These are phyloP conservation scores for Russula compacta DNA, from an alignment of 768 basidiomycete genomes.

Conservation along the genomic window DNA sequence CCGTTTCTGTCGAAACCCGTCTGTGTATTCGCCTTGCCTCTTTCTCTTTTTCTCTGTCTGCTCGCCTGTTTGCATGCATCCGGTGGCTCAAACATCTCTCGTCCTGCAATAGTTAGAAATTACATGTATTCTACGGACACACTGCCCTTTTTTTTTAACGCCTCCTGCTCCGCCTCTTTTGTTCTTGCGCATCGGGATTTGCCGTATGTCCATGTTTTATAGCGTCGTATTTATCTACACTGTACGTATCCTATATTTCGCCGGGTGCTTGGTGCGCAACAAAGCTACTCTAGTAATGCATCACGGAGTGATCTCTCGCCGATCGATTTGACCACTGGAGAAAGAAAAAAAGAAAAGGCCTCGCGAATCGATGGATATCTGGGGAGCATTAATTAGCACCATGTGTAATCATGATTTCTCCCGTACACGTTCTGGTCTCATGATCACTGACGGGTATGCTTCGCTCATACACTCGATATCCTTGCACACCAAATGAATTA, in stretches of 20 bases:
- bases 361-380: slow-evolving; percentile 8
- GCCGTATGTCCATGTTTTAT: slow-evolving; percentile 27
- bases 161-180: slow-evolving; percentile 11
- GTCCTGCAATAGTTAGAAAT: slow-evolving; percentile 19
- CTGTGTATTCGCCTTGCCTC: not conserved
- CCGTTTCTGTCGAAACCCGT: not conserved
- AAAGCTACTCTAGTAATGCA: slow-evolving; percentile 19
- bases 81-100: slow-evolving; percentile 17
- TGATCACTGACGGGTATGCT: slow-evolving; percentile 7
- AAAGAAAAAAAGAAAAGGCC: not conserved
- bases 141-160: slow-evolving; percentile 15
- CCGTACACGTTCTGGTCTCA: slow-evolving; percentile 8
- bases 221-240: slow-evolving; percentile 25
- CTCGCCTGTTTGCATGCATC: slow-evolving; percentile 5
- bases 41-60: not conserved
- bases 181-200: slow-evolving; percentile 22
- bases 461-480: not conserved
- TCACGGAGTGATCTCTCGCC: not conserved
- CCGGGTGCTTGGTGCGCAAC: slow-evolving; percentile 18
- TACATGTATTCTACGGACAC: slow-evolving; percentile 21
- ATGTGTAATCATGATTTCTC: not conserved
- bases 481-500: slow-evolving; percentile 8
- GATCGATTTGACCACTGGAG: not conserved
- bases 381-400: not conserved
- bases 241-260: slow-evolving; percentile 19